These are phyloP conservation scores for Xylariaceae sp. DNA, from an alignment of 2,329 filamentous ascomycete species.

Conservation along the genomic window DNA sequence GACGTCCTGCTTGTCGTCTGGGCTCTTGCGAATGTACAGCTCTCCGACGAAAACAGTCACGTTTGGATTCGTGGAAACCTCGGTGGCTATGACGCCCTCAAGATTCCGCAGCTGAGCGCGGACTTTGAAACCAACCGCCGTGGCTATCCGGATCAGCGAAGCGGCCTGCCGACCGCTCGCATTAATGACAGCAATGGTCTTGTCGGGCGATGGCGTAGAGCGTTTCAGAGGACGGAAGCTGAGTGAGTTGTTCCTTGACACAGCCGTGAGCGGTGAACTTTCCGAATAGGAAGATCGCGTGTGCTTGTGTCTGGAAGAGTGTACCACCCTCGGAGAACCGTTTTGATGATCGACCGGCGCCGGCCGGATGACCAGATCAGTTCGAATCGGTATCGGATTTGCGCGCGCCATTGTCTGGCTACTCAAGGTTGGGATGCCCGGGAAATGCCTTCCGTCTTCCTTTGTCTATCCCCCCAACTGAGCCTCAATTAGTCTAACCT, in stretches of 20 bases:
- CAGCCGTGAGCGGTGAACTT: constrained; percentile 44
- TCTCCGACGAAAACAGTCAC: constrained; percentile 61
- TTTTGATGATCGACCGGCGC: constrained; percentile 24
- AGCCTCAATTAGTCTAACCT: too few species aligned
- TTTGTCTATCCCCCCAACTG: not conserved
- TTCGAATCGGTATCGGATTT: constrained; percentile 31
- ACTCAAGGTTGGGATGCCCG: constrained; percentile 6
- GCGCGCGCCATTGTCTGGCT: constrained; percentile 24
- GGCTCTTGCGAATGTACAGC: constrained; percentile 52
- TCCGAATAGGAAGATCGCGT: constrained; percentile 58
- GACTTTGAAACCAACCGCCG: constrained; percentile 88
- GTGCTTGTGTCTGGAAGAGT: constrained; percentile 48
- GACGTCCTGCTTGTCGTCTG: constrained; percentile 55
- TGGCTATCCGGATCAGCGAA: constrained; percentile 88
- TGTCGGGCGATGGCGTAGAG: constrained; percentile 55
- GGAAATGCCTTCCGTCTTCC: too few species aligned
- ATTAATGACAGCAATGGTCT: constrained; percentile 92
- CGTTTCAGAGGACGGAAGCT: constrained; percentile 57
- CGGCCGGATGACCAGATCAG: constrained; percentile 29
- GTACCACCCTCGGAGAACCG: constrained; percentile 24
- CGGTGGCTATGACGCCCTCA: constrained; percentile 81
- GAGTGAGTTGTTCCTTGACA: constrained; percentile 54
- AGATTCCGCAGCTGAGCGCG: constrained; percentile 85
- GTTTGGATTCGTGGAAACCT: constrained; percentile 76
- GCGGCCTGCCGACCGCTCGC: constrained; percentile 93